These are phyloP conservation scores for Scolecobasidium constrictum DNA, from an alignment of 2,329 filamentous ascomycete genomes.

Conservation along the genomic window DNA sequence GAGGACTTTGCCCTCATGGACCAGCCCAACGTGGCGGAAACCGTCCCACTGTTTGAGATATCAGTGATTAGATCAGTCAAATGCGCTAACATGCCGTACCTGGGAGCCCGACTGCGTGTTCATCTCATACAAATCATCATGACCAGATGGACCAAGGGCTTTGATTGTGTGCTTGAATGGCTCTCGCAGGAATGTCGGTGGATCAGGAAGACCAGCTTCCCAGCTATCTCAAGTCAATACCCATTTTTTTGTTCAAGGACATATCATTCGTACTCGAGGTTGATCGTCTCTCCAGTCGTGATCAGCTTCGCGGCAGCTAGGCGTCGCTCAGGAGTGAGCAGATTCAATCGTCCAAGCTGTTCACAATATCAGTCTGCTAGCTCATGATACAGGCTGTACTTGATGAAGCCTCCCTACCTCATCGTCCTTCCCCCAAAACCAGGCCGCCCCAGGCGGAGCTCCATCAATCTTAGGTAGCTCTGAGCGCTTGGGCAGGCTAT, in stretches of 20 bases:
- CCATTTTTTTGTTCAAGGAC: too few species aligned
- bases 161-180: constrained; percentile 46
- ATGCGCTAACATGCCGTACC: not conserved
- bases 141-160: constrained; percentile 22
- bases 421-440: constrained; percentile 50
- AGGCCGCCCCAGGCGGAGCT: constrained; percentile 46
- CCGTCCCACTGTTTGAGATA: not conserved
- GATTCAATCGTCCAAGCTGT: constrained; percentile 37
- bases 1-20: not conserved
- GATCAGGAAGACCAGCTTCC: constrained; percentile 27
- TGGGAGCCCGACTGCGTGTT: constrained; percentile 35
- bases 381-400: too few species aligned
- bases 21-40: not conserved
- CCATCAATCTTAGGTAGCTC: constrained; percentile 41
- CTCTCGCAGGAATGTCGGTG: constrained; percentile 42
- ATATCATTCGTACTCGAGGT: constrained; percentile 45
- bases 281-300: constrained; percentile 42
- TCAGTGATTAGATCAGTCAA: too few species aligned
- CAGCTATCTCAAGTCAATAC: too few species aligned
- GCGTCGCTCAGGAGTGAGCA: constrained; percentile 45
- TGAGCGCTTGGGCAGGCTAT: constrained; percentile 42
- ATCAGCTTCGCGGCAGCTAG: constrained; percentile 43
- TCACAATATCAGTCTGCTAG: too few species aligned
- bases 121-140: constrained; percentile 31
- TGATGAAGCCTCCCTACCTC: constrained; percentile 30